Conservation (phyloP, 2,329 filamentous ascomycete species). For the Nemania diffusa region DNA sequence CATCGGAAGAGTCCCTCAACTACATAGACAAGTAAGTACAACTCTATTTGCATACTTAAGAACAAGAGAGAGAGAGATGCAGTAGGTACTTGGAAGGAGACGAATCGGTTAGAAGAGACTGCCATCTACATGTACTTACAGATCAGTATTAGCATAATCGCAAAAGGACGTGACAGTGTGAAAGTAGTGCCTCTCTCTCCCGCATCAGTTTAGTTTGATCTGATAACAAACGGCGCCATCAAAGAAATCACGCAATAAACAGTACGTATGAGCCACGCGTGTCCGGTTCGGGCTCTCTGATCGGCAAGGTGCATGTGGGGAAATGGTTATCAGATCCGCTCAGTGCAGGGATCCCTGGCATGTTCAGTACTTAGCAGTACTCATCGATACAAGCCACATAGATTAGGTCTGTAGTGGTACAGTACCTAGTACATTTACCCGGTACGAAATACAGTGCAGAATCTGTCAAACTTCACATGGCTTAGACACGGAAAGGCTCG, state of each 20-base stretch:
- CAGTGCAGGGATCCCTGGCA: slow-evolving; percentile 33
- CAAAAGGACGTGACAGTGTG: too few species aligned
- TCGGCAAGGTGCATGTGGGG: slow-evolving; percentile 31
- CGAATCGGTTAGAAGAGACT: too few species aligned
- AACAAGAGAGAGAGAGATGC: too few species aligned
- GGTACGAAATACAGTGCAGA: background rate
- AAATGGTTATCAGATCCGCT: slow-evolving; percentile 48
- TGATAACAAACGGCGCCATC: slow-evolving; percentile 25
- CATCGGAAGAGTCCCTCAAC: background rate
- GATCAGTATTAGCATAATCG: too few species aligned
- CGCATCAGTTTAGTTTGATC: slow-evolving; percentile 24
- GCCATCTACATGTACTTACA: too few species aligned
- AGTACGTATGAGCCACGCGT: slow-evolving; percentile 1
- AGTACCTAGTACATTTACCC: background rate
- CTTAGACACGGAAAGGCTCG: too few species aligned
- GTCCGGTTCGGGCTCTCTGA: background rate
- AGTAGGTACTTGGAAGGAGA: too few species aligned
- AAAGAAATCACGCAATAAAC: slow-evolving; percentile 28
- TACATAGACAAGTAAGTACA: too few species aligned
- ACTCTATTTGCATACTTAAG: too few species aligned
- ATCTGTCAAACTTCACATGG: too few species aligned
- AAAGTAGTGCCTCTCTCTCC: background rate
- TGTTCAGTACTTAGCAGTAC: slow-evolving; percentile 20
- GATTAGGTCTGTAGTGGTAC: background rate
- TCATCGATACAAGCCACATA: background rate